Conservation (phyloP, 257 asterid species). For the Thymus quinquecostatus region DNA sequence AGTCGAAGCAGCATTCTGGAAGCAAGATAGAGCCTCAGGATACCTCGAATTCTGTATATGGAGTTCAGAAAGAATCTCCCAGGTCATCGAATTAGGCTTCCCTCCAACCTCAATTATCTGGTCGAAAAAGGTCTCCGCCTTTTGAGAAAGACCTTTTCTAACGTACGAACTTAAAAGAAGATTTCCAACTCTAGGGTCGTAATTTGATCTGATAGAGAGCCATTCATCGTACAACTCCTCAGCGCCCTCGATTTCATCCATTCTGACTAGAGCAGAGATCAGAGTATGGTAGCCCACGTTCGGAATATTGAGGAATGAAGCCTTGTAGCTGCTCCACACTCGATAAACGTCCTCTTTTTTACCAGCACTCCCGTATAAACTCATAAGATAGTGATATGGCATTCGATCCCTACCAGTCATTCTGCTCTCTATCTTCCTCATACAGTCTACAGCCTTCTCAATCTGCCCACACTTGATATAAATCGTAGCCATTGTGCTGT, state of each 20-base stretch:
- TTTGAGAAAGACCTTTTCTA: constrained; percentile 56
- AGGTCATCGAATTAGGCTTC: constrained; percentile 72
- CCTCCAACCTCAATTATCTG: constrained; percentile 74
- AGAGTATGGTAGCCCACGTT: constrained; percentile 76
- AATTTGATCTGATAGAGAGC: constrained; percentile 60
- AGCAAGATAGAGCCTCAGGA: constrained; percentile 75
- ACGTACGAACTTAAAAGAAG: constrained; percentile 66
- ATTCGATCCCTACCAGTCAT: constrained; percentile 68
- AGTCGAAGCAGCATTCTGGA: constrained; percentile 59
- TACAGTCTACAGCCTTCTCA: constrained; percentile 64
- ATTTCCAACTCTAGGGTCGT: constrained; percentile 79
- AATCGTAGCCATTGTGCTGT: constrained; percentile 81
- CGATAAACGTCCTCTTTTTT: constrained; percentile 77
- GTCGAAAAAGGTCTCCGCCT: constrained; percentile 62
- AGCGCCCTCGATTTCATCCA: constrained; percentile 72
- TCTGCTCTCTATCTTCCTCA: constrained; percentile 65
- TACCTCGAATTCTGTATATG: constrained; percentile 57
- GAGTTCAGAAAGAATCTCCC: constrained; percentile 84
- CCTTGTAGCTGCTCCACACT: constrained; percentile 75
- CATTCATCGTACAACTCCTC: constrained; percentile 77
- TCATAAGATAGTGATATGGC: constrained; percentile 80
- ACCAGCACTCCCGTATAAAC: constrained; percentile 69
- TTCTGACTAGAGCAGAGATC: constrained; percentile 67
- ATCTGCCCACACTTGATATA: constrained; percentile 57
- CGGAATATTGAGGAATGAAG: constrained; percentile 54